Evolutionary conservation across 2,329 filamentous ascomycete genomes (phyloP), one percentile per base, ranked within the genome.

Genomic region (Plenodomus tracheiphilus): DNA sequence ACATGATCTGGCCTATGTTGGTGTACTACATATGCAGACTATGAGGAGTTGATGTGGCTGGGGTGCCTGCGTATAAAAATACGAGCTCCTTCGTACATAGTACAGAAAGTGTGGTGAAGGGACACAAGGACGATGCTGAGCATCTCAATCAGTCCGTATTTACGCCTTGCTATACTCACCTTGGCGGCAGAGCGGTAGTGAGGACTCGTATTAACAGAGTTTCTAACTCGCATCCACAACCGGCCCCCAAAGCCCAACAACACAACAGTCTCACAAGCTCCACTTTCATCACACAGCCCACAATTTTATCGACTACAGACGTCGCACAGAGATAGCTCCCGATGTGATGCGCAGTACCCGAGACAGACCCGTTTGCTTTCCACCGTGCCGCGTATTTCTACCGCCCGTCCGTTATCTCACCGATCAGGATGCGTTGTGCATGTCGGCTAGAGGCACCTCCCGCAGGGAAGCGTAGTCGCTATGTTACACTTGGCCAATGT

Each of bases 371-470:
- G 28, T 32, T 32, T 32, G 28, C 15, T 32, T 8, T 4, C 28
- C 4, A 15, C 28, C 28, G 28, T 25, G 22, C 22, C 22, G 22
- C 22, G 5, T 25, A 7, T 32, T 7, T 15, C 28, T 32, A 32
- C 18, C 28, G 28, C 15, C 9, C 15, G 7, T 32, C 28, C 9
- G 28, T 10, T 43, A 28, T 39, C 49, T 52, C 49, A 55, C 53
- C 53, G 53, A 52, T 52, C 43, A 52, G 32, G 37, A 28, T 7
- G 28, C 6, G 34, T 32, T 15, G 43, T 37, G 32, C 39, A 43
- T 46, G 42, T 54, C 51, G 57, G 55, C 45, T 53, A 53, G 49
- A 58, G 52, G 54, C 52, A 48, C 47, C 17, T 56, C 57, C 57
- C 54, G 49, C 45, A 47, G 43, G 43, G 34, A 11, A 11, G 28